These are phyloP conservation scores for Colletotrichum graminicola DNA, from an alignment of 2,329 filamentous ascomycete genomes.

Conservation along the genomic window DNA sequence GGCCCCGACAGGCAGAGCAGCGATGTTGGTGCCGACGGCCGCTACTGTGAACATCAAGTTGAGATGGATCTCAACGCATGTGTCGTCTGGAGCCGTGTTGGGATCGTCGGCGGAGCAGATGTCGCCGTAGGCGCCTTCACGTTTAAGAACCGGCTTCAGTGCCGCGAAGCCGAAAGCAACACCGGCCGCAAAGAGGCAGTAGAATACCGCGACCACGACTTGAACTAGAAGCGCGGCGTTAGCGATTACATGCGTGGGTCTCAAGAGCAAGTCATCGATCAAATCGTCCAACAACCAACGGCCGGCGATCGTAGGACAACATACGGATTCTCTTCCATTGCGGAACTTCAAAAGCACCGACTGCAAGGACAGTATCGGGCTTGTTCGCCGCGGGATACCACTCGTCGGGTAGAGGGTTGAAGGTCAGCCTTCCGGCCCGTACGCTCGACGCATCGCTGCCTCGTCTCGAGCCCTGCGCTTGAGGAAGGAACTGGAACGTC, in stretches of 20 bases:
- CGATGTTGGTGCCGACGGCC: conserved; percentile 89
- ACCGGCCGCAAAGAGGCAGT: conserved; percentile 65
- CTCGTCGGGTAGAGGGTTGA: conserved; percentile 66
- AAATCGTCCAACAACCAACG: neutral
- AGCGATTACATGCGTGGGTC: neutral
- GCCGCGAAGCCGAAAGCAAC: conserved; percentile 88
- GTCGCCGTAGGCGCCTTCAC: conserved; percentile 77
- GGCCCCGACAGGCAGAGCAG: conserved; percentile 85
- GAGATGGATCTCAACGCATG: conserved; percentile 71
- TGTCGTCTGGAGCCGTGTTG: conserved; percentile 48
- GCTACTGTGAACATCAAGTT: conserved; percentile 96
- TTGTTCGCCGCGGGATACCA: conserved; percentile 60
- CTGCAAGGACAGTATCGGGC: conserved; percentile 58
- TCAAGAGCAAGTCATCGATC: neutral
- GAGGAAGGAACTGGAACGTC: conserved; percentile 60
- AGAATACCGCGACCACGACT: conserved; percentile 53
- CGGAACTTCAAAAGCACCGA: conserved; percentile 67
- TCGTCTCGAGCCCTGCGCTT: conserved; percentile 55
- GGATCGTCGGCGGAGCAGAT: conserved; percentile 60
- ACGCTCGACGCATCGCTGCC: conserved; percentile 60
- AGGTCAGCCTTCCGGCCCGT: conserved; percentile 63
- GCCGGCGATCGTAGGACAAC: conserved; percentile 45
- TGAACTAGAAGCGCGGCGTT: conserved; percentile 49
- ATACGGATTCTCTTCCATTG: conserved; percentile 66
- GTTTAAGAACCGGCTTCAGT: conserved; percentile 82